A percentile compares a stretch with the other conserved stretches of the same genome.
phyloP scores from a whole-genome alignment of 2,329 filamentous ascomycete species.

The Macroventuria anomochaeta region DNA sequence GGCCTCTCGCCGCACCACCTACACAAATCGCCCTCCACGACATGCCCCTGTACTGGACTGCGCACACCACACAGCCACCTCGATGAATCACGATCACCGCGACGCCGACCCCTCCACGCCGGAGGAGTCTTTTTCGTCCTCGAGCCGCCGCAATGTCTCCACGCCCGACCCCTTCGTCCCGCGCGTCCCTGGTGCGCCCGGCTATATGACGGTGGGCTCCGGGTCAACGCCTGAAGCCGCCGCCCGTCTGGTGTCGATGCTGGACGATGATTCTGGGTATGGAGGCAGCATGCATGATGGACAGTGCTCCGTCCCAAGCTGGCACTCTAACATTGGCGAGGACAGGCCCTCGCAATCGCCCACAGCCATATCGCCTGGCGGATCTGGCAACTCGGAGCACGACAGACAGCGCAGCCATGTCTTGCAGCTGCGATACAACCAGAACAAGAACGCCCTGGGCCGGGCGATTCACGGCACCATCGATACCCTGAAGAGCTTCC shows the following conservation, averaged over 20 bases:
- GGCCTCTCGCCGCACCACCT: constrained; percentile 21
- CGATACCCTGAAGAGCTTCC: constrained; percentile 80
- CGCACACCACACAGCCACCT: constrained; percentile 22
- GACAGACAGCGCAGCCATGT: constrained; percentile 78
- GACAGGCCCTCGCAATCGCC: constrained; percentile 65
- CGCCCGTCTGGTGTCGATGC: constrained; percentile 76
- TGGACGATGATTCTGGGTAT: constrained; percentile 91
- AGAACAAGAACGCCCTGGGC: constrained; percentile 84
- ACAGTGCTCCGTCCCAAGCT: constrained; percentile 62
- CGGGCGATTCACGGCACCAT: constrained; percentile 87
- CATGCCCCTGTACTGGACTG: constrained; percentile 35
- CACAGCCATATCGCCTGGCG: constrained; percentile 59
- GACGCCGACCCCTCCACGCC: constrained; percentile 29
- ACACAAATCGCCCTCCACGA: constrained; percentile 29
- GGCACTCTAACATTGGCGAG: constrained; percentile 63
- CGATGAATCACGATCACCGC: constrained; percentile 42
- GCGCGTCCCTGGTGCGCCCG: constrained; percentile 54
- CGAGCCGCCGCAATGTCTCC: constrained; percentile 33
- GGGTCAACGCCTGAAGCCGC: constrained; percentile 84
- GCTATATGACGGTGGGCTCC: constrained; percentile 87
- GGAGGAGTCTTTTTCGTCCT: constrained; percentile 30
- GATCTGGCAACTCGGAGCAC: constrained; percentile 61
- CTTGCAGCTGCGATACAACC: constrained; percentile 93
- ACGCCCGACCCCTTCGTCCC: constrained; percentile 35
- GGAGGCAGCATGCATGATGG: constrained; percentile 75